Base-by-base conservation (phyloP, 805 yeast genomes). In the Ogataea saltuana region DNA sequence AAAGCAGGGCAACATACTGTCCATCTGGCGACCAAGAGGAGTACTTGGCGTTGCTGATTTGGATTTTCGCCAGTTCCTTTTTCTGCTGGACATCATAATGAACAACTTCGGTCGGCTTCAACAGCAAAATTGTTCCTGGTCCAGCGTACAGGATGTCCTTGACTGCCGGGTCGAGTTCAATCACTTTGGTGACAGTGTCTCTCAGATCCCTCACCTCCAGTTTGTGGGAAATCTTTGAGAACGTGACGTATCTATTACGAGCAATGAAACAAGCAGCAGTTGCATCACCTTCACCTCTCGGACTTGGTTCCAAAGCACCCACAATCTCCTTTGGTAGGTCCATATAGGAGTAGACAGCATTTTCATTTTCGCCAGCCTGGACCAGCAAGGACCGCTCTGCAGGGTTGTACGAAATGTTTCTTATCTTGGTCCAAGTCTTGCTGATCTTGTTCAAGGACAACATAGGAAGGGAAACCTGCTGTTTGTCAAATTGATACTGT, bases 221-320 rank as follows among this genome's bases (percentile, higher is more conserved):
- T n/a, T 78, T 69, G 55, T 81, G 81, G 12, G 80, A 61, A 10
- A 79, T 58, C 59, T 81, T 83, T 44, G 78, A 70, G 63, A 85
- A 87, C 23, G 86, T 87, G 44, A 87, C 95, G 67, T 88, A 93
- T 68, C 99, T 77, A 70, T 93, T 93, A 64, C 99, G 85, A 11
- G 97, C 89, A 55, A 95, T 88, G 64, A 93, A 93, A 48, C 85
- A 74, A 12, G 98, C 99, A 64, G 80, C 81, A 58, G 79, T 80
- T 28, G 93, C 97, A 42, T 80, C 79, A 40, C 96, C 97, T 57
- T 79, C 81, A 46, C 85, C 71, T 38, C 85, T 72, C 48, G 83
- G 83, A n/a, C 82, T 74, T 42, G 97, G 96, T 59, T 90, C 97
- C 51, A 88, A 78, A n/a, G 97, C 96, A 51, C 96, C 96, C 46